These are phyloP conservation scores for Fraxinus angustifolia DNA, from an alignment of 305 asterid genomes.

Conservation along the genomic window DNA sequence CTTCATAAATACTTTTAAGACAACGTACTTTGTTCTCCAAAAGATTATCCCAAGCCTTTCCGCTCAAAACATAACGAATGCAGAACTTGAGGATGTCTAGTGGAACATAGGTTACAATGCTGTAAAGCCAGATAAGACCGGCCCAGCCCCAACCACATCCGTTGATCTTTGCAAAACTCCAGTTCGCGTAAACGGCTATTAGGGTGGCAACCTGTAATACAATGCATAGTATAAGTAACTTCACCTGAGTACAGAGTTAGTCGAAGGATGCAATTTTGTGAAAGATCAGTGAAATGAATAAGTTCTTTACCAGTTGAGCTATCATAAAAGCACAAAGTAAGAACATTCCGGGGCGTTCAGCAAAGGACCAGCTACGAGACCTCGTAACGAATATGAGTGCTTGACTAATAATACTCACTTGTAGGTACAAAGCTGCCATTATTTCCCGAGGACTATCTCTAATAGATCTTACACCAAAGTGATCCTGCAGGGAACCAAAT, in stretches of 20 bases:
- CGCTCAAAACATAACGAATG: slow-evolving; percentile 72
- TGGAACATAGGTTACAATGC: slow-evolving; percentile 55
- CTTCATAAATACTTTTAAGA: neutral
- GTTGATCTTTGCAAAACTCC: slow-evolving; percentile 66
- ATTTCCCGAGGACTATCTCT: slow-evolving; percentile 40
- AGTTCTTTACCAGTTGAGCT: slow-evolving; percentile 63
- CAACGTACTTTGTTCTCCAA: slow-evolving; percentile 44
- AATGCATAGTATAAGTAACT: neutral
- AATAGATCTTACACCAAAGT: slow-evolving; percentile 42
- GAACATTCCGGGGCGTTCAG: slow-evolving; percentile 75
- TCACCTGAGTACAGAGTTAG: neutral
- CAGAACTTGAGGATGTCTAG: slow-evolving; percentile 77
- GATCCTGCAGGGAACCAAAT: slow-evolving; percentile 23
- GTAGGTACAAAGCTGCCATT: slow-evolving; percentile 68
- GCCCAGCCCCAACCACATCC: slow-evolving; percentile 97
- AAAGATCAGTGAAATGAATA: neutral
- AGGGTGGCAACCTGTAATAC: slow-evolving; percentile 68
- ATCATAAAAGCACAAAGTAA: slow-evolving; percentile 58
- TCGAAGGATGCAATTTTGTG: neutral
- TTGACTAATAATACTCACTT: slow-evolving; percentile 82
- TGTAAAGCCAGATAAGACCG: slow-evolving; percentile 79
- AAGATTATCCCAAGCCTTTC: slow-evolving; percentile 76
- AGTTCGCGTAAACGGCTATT: slow-evolving; percentile 72
- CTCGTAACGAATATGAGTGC: slow-evolving; percentile 83
- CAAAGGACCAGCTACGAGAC: slow-evolving; percentile 82